Base-by-base conservation (phyloP, 768 basidiomycete genomes). In the Dendrothele bispora region DNA sequence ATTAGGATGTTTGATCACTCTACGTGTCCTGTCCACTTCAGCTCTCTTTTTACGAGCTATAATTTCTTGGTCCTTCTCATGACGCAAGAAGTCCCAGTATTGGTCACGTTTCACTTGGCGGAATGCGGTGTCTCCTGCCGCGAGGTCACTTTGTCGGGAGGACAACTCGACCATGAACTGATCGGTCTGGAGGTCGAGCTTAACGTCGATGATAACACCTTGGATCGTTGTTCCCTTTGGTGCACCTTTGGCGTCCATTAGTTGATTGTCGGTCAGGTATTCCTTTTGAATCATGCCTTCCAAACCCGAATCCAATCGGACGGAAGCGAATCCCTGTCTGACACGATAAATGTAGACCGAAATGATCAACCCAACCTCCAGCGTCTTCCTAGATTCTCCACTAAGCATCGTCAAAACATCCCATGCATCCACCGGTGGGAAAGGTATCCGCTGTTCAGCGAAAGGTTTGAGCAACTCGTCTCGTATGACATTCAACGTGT, bases 1-100 rank as follows among this genome's bases (percentile, higher is more conserved):
- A 66, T 95, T 94, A 2, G 95, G 97, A 64, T 99, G 97, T 63
- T 98, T 93, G 71, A 99, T 91, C 44, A 95, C 83, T 21, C 95
- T 77, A 50, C 91, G 81, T 28, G 83, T 80, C 51, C 80, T 78
- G 56, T 90, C 88, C 7, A 82, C 85, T 59, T 92, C 88, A 2
- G 89, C 83, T 39, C 90, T 75, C 71, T 92, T 95, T 70, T 91
- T 95, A 54, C 91, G 79, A 20, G 78, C 80, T 52, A 87, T 70
- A 54, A 91, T 69, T 51, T 93, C 88, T 54, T 69, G 64, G 60
- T 94, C 88, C 51, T 80, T 81, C 24, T 82, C 78, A 55, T 77
- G 74, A 43, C 77, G 82, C n/a, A 68, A 66, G 29, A 73, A 69
- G 61, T 91, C 83, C 84, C 88, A 91, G 36, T 67, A 64, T 4